These are phyloP conservation scores for Pouteria glomerata DNA, from an alignment of 148 eudicot genomes.

Conservation along the genomic window DNA sequence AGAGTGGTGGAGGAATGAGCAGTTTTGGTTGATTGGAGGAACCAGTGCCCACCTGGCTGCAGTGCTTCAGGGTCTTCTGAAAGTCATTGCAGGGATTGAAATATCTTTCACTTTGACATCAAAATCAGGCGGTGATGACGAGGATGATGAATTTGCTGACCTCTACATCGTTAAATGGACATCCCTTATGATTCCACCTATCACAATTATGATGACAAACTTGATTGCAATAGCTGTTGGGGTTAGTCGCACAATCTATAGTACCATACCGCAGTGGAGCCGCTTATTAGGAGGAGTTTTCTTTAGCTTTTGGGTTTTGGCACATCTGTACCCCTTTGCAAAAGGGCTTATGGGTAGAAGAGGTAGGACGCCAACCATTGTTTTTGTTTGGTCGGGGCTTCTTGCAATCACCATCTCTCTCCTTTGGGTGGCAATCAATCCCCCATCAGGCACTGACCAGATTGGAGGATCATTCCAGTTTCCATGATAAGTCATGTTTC, in stretches of 20 bases:
- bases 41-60: constrained; percentile 95
- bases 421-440: constrained; percentile 84
- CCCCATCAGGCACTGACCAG: constrained; percentile 58
- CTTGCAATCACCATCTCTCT: constrained; percentile 83
- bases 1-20: constrained; percentile 96
- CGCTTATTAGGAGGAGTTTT: constrained; percentile 80
- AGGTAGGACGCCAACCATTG: constrained; percentile 86
- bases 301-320: constrained; percentile 94
- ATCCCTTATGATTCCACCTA: constrained; percentile 82
- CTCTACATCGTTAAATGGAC: constrained; percentile 85
- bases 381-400: constrained; percentile 88
- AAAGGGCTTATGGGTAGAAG: constrained; percentile 95
- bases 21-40: constrained; percentile 94
- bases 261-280: constrained; percentile 86
- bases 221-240: constrained; percentile 84
- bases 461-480: constrained; percentile 88
- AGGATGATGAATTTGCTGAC: constrained; percentile 83
- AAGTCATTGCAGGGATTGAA: constrained; percentile 84
- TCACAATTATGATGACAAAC: constrained; percentile 74
- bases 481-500: constrained; percentile 40
- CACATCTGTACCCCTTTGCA: constrained; percentile 83
- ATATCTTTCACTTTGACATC: constrained; percentile 81
- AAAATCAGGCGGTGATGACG: constrained; percentile 72
- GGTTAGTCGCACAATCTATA: constrained; percentile 79
- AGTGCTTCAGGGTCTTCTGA: constrained; percentile 77